Percentiles rank a stretch among this genome's conserved stretches.
Conservation (phyloP, 2,329 filamentous ascomycete species). For the Colletotrichum plurivorum region DNA sequence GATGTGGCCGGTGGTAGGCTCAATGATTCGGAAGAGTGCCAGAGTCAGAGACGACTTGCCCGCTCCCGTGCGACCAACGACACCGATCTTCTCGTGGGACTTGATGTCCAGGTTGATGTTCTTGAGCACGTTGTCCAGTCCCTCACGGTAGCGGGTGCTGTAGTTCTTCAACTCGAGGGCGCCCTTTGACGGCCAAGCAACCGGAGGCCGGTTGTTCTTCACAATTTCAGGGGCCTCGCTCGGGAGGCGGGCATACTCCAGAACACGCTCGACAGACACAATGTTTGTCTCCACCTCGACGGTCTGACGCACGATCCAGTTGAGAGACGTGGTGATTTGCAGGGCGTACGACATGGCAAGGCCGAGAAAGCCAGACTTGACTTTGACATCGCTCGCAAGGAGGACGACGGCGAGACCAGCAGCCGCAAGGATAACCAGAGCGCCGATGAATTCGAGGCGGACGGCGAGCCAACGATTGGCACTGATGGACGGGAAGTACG, state of each 20-base stretch:
- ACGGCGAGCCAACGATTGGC: conserved; percentile 96
- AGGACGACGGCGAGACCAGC: conserved; percentile 87
- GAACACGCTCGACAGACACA: conserved; percentile 95
- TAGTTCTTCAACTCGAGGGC: conserved; percentile 93
- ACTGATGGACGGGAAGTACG: conserved; percentile 96
- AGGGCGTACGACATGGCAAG: conserved; percentile 97
- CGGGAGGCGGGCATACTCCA: conserved; percentile 93
- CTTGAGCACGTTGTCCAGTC: conserved; percentile 92
- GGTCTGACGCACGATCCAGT: conserved; percentile 99
- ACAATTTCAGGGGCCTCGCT: conserved; percentile 97
- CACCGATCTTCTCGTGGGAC: conserved; percentile 96
- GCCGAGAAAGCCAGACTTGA: conserved; percentile 85
- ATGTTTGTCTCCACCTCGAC: conserved; percentile 99
- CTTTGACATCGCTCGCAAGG: conserved; percentile 75
- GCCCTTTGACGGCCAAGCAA: conserved; percentile 92
- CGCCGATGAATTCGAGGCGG: conserved; percentile 94
- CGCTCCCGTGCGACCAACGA: conserved; percentile 95
- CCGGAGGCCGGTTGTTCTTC: conserved; percentile 86
- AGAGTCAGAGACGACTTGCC: conserved; percentile 96
- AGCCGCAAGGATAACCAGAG: conserved; percentile 89
- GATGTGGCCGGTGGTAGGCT: conserved; percentile 85
- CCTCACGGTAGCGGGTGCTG: conserved; percentile 92
- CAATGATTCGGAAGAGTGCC: conserved; percentile 95
- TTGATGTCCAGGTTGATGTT: conserved; percentile 94
- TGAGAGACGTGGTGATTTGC: conserved; percentile 96